These are phyloP conservation scores for Neofusicoccum kwambonambiense DNA, from an alignment of 2,329 filamentous ascomycete species.

Conservation along the genomic window DNA sequence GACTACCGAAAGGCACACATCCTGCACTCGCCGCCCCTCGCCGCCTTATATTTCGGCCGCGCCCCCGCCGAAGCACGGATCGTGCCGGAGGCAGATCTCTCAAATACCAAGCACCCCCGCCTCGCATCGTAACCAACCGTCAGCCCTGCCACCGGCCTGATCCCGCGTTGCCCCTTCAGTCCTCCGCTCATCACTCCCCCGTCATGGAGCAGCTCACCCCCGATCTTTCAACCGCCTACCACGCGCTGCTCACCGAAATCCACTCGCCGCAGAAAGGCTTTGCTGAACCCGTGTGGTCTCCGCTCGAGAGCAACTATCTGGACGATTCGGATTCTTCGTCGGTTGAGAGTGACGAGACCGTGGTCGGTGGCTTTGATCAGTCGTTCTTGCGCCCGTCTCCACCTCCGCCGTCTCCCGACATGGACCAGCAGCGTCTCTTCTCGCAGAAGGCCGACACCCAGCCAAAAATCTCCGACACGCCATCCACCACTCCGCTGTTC, in stretches of 20 bases:
- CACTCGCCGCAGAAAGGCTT: background rate
- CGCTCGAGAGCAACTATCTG: background rate
- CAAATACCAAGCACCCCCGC: slow-evolving; percentile 1
- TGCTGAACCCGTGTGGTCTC: background rate
- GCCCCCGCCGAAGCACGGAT: slow-evolving; percentile 3
- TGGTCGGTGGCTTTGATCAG: background rate
- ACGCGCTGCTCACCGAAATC: slow-evolving; percentile 14
- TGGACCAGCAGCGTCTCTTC: background rate
- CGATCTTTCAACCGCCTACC: slow-evolving; percentile 11
- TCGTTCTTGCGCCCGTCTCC: background rate
- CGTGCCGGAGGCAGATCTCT: background rate
- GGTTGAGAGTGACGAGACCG: background rate
- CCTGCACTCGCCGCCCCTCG: background rate
- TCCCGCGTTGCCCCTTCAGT: background rate
- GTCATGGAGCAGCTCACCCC: slow-evolving; percentile 15
- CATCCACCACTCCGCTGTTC: slow-evolving; percentile 8
- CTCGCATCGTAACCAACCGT: background rate
- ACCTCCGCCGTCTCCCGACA: slow-evolving; percentile 7
- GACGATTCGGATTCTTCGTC: slow-evolving; percentile 6
- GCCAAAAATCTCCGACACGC: slow-evolving; percentile 4
- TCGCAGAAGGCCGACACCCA: background rate
- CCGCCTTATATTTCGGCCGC: background rate
- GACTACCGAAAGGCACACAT: background rate
- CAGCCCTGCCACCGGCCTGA: background rate
- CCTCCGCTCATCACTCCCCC: background rate